These are phyloP conservation scores for Arthrobotrys musiformis DNA, from an alignment of 2,329 filamentous ascomycete species.

Conservation along the genomic window DNA sequence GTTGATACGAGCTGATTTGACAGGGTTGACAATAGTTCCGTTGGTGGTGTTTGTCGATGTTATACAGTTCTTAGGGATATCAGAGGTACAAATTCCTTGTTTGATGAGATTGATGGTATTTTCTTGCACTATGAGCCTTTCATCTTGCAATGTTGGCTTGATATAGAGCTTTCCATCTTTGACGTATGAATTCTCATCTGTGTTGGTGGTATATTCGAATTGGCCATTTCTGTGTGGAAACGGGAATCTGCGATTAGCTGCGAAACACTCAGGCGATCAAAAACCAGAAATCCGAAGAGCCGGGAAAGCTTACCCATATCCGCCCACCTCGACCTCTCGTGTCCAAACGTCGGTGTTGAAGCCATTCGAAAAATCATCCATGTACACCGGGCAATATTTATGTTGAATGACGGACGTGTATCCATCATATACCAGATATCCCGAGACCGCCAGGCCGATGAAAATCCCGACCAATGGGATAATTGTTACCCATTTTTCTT, in stretches of 20 bases:
- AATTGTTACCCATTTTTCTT: constrained; percentile 87
- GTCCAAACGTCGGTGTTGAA: constrained; percentile 74
- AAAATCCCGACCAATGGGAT: constrained; percentile 78
- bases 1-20: constrained; percentile 80
- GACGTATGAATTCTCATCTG: constrained; percentile 79
- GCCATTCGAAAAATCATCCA: constrained; percentile 73
- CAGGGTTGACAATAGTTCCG: constrained; percentile 78
- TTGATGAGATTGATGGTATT: constrained; percentile 74
- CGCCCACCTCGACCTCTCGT: constrained; percentile 78
- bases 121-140: constrained; percentile 73
- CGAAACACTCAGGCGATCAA: background rate
- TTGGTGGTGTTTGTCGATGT: constrained; percentile 80
- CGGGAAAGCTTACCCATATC: constrained; percentile 73
- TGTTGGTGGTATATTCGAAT: constrained; percentile 79
- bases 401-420: constrained; percentile 77
- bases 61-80: constrained; percentile 71
- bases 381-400: constrained; percentile 76
- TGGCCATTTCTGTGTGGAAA: constrained; percentile 74
- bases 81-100: constrained; percentile 75
- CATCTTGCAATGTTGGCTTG: constrained; percentile 80
- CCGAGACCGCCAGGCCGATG: constrained; percentile 75
- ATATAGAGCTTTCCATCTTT: constrained; percentile 76
- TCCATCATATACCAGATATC: constrained; percentile 80
- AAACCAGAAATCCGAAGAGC: background rate
- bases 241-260: background rate